These are phyloP conservation scores for Imleria badia DNA, from an alignment of 768 basidiomycete genomes.

Conservation along the genomic window DNA sequence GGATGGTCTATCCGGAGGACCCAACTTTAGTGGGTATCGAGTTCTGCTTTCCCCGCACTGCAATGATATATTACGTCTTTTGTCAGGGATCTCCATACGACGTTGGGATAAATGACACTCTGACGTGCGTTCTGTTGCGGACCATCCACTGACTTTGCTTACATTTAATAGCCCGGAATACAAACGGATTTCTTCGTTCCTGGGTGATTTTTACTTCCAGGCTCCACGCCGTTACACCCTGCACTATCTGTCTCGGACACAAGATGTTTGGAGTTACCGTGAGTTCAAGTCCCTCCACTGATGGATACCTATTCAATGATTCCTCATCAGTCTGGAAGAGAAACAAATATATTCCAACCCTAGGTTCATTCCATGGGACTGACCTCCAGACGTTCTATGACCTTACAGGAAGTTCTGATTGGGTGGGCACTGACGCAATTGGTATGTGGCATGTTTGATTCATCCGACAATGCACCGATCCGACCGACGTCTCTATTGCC, in stretches of 20 bases:
- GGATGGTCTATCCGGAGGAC: conserved; percentile 3
- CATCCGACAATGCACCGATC: background rate
- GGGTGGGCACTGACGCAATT: conserved; percentile 13
- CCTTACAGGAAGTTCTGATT: conserved; percentile 7
- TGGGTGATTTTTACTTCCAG: background rate
- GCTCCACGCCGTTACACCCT: conserved; percentile 6
- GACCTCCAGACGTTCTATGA: conserved; percentile 18
- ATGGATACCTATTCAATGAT: background rate
- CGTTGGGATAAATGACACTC: conserved; percentile 21
- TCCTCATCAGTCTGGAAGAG: conserved; percentile 11
- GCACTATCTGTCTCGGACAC: conserved; percentile 10
- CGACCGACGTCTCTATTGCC: background rate
- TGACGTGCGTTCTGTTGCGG: conserved; percentile 2
- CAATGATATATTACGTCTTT: background rate
- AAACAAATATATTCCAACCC: background rate
- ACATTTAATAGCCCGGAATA: background rate
- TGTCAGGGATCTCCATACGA: conserved; percentile 28
- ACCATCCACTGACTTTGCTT: background rate
- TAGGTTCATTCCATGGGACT: conserved; percentile 19
- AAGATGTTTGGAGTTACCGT: conserved; percentile 15
- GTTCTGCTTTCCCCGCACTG: background rate
- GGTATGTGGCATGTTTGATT: background rate
- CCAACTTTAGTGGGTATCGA: background rate
- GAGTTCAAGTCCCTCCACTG: background rate
- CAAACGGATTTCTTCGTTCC: conserved; percentile 19